These are phyloP conservation scores for Dactylellina drechsleri DNA, from an alignment of 2,329 filamentous ascomycete genomes.

Conservation along the genomic window DNA sequence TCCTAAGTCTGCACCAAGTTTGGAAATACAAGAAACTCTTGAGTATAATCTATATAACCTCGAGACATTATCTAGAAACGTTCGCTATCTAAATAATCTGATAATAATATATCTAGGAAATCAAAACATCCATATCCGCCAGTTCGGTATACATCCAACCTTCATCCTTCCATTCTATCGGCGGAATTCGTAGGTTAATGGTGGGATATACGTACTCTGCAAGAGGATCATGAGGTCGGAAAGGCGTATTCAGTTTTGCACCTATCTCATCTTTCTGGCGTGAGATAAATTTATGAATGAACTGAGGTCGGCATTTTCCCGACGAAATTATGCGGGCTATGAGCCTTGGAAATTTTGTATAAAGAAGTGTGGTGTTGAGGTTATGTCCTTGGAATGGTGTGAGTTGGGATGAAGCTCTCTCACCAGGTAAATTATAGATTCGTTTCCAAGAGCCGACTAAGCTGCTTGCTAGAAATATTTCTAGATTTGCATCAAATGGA, in stretches of 20 bases:
- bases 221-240: no score
- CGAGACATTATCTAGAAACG: no score
- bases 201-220: constrained; percentile 9
- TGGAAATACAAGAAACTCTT: no score
- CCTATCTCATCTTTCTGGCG: not conserved
- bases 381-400: not conserved
- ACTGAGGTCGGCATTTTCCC: constrained; percentile 1
- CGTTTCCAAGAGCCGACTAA: not conserved
- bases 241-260: not conserved
- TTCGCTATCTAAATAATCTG: no score
- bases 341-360: constrained; percentile 6
- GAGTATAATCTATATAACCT: no score
- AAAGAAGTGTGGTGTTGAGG: not conserved
- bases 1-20: no score
- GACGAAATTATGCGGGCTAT: constrained; percentile 2
- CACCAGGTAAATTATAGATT: not conserved
- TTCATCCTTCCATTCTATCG: constrained; percentile 5
- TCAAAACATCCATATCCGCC: constrained; percentile 11
- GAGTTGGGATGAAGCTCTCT: not conserved
- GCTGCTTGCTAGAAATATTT: not conserved
- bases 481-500: no score
- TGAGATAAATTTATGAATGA: not conserved
- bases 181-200: constrained; percentile 13
- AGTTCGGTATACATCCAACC: constrained; percentile 28
- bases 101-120: not conserved